These are phyloP conservation scores for Pseudogymnoascus sp. DNA, from an alignment of 2,329 filamentous ascomycete genomes.

Conservation along the genomic window DNA sequence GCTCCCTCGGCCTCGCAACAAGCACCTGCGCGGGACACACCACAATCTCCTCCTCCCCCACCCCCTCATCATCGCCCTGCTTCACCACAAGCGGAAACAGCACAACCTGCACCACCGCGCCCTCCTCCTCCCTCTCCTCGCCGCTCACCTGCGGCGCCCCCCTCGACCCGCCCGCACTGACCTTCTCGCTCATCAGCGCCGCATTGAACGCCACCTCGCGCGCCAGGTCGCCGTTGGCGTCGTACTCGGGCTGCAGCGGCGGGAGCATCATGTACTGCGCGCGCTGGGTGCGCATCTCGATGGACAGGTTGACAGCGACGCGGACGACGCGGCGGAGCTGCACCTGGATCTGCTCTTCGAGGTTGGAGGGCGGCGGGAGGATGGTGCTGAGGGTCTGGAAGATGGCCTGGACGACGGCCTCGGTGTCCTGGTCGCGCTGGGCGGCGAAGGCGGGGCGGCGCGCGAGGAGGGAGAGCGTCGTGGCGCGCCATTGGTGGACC, in stretches of 20 bases:
- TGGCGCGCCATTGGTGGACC: slow-evolving; percentile 96
- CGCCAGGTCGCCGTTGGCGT: slow-evolving; percentile 81
- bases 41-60: slow-evolving; percentile 89
- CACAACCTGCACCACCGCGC: slow-evolving; percentile 79
- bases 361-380: slow-evolving; percentile 75
- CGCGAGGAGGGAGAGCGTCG: slow-evolving; percentile 82
- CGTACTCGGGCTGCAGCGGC: slow-evolving; percentile 88
- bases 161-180: background rate
- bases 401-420: slow-evolving; percentile 90
- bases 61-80: slow-evolving; percentile 80
- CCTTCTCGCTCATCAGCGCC: slow-evolving; percentile 84
- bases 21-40: slow-evolving; percentile 93
- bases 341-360: slow-evolving; percentile 72
- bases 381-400: slow-evolving; percentile 77
- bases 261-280: slow-evolving; percentile 99
- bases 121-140: slow-evolving; percentile 69
- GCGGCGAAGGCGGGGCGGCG: slow-evolving; percentile 71
- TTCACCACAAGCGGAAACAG: slow-evolving; percentile 95
- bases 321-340: slow-evolving; percentile 82
- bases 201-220: slow-evolving; percentile 89
- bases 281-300: slow-evolving; percentile 95
- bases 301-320: slow-evolving; percentile 79
- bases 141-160: slow-evolving; percentile 40
- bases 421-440: slow-evolving; percentile 82
- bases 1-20: slow-evolving; percentile 46